A percentile compares a stretch with the other conserved stretches of the same genome.
Evolutionary conservation across 495 filamentous ascomycete species (phyloP).

Genomic region (Penicillium crystallinum): DNA sequence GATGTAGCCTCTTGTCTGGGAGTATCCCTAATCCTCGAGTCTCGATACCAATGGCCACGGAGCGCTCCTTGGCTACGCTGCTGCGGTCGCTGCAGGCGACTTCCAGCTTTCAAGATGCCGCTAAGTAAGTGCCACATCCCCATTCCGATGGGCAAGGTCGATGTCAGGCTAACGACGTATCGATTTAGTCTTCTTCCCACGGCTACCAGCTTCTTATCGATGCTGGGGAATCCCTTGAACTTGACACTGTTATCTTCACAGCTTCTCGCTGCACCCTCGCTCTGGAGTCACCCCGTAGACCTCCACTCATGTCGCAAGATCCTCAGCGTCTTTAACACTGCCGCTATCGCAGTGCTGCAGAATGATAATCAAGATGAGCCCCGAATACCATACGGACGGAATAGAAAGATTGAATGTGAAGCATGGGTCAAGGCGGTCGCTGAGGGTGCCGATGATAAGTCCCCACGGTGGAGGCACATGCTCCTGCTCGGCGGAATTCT

Average conservation of each 20-base stretch:
- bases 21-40: constrained; percentile 6
- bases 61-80: constrained; percentile 47
- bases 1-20: constrained; percentile 14
- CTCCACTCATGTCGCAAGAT: constrained; percentile 69
- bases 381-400: constrained; percentile 32
- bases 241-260: constrained; percentile 87
- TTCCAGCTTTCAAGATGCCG: constrained; percentile 47
- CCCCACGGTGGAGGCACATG: constrained; percentile 83
- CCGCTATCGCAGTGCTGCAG: constrained; percentile 61
- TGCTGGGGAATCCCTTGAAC: constrained; percentile 86
- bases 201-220: constrained; percentile 74
- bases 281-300: constrained; percentile 74
- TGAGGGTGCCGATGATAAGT: constrained; percentile 77
- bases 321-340: constrained; percentile 83
- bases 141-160: background rate
- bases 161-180: constrained; percentile 7
- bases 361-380: constrained; percentile 45
- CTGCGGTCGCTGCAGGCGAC: constrained; percentile 48
- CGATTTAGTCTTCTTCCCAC: constrained; percentile 64
- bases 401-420: constrained; percentile 53
- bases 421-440: constrained; percentile 82
- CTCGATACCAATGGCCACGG: constrained; percentile 36
- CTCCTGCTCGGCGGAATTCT: constrained; percentile 76
- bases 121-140: constrained; percentile 41
- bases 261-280: constrained; percentile 74